These are phyloP conservation scores for Plenodomus biglobosus DNA, from an alignment of 2,329 filamentous ascomycete species.

Conservation along the genomic window DNA sequence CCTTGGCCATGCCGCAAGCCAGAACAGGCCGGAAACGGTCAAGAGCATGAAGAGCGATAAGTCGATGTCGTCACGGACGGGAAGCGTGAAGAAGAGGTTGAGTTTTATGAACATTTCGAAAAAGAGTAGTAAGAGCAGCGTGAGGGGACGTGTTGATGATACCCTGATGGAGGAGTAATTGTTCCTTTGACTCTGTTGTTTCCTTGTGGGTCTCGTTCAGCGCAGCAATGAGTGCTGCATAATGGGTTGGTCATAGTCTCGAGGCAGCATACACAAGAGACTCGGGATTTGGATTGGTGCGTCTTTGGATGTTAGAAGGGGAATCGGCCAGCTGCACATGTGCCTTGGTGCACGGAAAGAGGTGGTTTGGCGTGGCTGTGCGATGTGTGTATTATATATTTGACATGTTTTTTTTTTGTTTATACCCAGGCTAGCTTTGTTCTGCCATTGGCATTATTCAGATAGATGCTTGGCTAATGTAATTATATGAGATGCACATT, in stretches of 20 bases:
- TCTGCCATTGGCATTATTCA: neutral
- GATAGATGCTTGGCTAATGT: neutral
- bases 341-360: neutral
- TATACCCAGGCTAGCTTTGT: slow-evolving; percentile 10
- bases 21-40: slow-evolving; percentile 30
- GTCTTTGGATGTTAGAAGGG: neutral
- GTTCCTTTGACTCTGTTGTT: slow-evolving; percentile 3
- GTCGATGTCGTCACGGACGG: slow-evolving; percentile 49
- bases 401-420: slow-evolving; percentile 12
- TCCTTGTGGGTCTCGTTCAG: neutral
- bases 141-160: slow-evolving; percentile 30
- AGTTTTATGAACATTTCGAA: slow-evolving; percentile 71
- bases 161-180: slow-evolving; percentile 39
- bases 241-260: slow-evolving; percentile 4
- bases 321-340: neutral
- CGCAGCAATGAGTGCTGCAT: slow-evolving; percentile 3
- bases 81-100: slow-evolving; percentile 72
- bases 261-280: neutral
- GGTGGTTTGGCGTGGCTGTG: neutral
- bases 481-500: no score
- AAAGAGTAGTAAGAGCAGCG: slow-evolving; percentile 63
- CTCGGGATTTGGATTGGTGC: neutral
- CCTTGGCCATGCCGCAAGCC: slow-evolving; percentile 15
- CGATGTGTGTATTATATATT: slow-evolving; percentile 5
- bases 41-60: slow-evolving; percentile 47